A percentile compares a stretch with the other conserved stretches of the same genome.
Evolutionary conservation across 2,329 filamentous ascomycete genomes (phyloP).

Genomic region (Trichoderma atroviride): DNA sequence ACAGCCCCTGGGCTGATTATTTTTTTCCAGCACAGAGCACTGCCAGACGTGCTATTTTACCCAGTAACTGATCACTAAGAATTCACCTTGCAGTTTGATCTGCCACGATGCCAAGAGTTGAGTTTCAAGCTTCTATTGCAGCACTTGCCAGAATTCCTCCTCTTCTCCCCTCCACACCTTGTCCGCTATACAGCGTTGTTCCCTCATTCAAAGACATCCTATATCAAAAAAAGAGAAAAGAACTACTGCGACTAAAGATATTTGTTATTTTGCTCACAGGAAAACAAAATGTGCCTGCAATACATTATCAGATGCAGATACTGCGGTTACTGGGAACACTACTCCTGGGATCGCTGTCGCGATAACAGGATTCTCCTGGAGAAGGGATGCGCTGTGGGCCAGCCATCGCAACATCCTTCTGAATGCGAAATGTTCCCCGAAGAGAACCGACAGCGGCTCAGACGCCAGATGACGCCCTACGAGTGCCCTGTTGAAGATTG

Average conservation of each 20-base stretch:
- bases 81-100: not conserved
- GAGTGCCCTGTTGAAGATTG: conserved; percentile 24
- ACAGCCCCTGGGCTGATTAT: not conserved
- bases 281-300: conserved; percentile 21
- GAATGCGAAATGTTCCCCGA: conserved; percentile 22
- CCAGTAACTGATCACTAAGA: not conserved
- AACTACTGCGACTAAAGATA: conserved; percentile 31
- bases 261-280: conserved; percentile 11
- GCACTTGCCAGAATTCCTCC: not conserved
- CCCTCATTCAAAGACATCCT: not conserved
- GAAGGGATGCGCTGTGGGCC: conserved; percentile 13
- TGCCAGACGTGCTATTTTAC: not conserved
- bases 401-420: conserved; percentile 8
- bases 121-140: not conserved
- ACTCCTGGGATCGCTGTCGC: conserved; percentile 24
- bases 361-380: not conserved
- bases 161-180: not conserved
- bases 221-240: not conserved
- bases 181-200: not conserved
- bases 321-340: conserved; percentile 22
- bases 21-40: not conserved
- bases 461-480: conserved; percentile 21
- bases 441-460: conserved; percentile 7
- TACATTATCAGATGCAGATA: conserved; percentile 21
- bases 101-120: not conserved